phyloP scores from a whole-genome alignment of 2,329 filamentous ascomycete genomes.

The Metarhizium guizhouense region DNA sequence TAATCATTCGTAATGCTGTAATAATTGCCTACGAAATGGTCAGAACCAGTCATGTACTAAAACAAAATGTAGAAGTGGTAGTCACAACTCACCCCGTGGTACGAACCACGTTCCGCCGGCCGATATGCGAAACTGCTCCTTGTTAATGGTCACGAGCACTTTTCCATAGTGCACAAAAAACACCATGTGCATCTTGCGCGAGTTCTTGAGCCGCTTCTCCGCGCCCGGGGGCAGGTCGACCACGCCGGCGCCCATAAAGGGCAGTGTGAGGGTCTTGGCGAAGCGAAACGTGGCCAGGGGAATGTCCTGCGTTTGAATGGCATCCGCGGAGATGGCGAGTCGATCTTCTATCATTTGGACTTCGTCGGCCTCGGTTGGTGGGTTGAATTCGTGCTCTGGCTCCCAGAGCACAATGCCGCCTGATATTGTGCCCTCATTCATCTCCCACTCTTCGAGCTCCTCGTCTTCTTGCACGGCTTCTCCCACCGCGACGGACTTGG shows the following conservation, averaged over 20 bases:
- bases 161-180: conserved; percentile 85
- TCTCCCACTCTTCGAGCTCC: conserved; percentile 62
- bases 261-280: conserved; percentile 74
- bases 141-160: conserved; percentile 69
- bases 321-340: conserved; percentile 45
- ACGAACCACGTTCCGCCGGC: conserved; percentile 92
- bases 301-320: conserved; percentile 50
- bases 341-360: conserved; percentile 45
- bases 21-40: conserved; percentile 60
- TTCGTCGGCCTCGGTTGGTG: conserved; percentile 45
- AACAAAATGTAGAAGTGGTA: no score
- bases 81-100: conserved; percentile 65
- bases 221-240: conserved; percentile 79
- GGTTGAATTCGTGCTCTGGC: conserved; percentile 42
- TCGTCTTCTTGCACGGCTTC: conserved; percentile 38
- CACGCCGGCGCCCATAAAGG: conserved; percentile 83
- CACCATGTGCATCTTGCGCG: conserved; percentile 91
- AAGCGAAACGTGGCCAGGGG: conserved; percentile 70
- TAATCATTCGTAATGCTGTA: conserved; percentile 85
- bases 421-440: conserved; percentile 51
- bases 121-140: conserved; percentile 70
- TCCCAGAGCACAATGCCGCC: conserved; percentile 59
- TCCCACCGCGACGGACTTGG: conserved; percentile 20
- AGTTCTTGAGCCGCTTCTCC: conserved; percentile 85
- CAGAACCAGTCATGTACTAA: no score